phyloP scores from a whole-genome alignment of 176 grass and related monocot genomes.

The Aegilops umbellulata region DNA sequence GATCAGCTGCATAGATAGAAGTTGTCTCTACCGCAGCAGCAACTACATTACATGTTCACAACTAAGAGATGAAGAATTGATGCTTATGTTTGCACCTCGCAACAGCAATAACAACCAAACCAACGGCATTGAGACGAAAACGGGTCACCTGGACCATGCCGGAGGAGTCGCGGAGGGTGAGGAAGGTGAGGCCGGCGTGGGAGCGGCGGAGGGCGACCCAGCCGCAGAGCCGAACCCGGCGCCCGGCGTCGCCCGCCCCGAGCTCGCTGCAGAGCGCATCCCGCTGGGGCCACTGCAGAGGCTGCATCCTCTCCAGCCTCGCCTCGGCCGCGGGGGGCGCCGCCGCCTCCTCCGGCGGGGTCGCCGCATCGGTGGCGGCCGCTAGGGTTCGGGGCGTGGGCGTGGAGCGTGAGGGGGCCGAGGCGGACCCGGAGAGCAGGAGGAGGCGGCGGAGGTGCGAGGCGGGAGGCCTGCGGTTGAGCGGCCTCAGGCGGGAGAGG shows the following conservation, averaged over 20 bases:
- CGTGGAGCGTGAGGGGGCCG: not conserved
- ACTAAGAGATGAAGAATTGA: not conserved
- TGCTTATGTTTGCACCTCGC: not conserved
- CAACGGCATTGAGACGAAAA: not conserved
- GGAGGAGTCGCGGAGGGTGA: constrained; percentile 73
- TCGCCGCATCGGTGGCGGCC: constrained; percentile 28
- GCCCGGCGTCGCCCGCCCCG: constrained; percentile 54
- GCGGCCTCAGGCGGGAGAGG: constrained; percentile 43
- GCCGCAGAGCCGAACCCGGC: constrained; percentile 74
- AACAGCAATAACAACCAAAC: not conserved
- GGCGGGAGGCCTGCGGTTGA: constrained; percentile 7
- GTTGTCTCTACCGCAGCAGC: not conserved
- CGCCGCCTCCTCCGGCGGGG: constrained; percentile 2
- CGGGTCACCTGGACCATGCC: constrained; percentile 74
- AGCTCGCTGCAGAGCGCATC: constrained; percentile 70
- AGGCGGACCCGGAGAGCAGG: constrained; percentile 15
- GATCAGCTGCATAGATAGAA: not conserved
- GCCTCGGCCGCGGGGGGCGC: not conserved
- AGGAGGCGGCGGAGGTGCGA: constrained; percentile 34
- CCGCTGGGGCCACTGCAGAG: constrained; percentile 62
- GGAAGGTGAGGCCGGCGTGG: constrained; percentile 84
- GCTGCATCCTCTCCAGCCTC: constrained; percentile 26
- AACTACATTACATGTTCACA: not conserved
- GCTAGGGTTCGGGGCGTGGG: constrained; percentile 48
- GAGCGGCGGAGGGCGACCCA: constrained; percentile 88